phyloP scores from a whole-genome alignment of 192 early-diverging fungal genomes.

The Coemansia sp. region DNA sequence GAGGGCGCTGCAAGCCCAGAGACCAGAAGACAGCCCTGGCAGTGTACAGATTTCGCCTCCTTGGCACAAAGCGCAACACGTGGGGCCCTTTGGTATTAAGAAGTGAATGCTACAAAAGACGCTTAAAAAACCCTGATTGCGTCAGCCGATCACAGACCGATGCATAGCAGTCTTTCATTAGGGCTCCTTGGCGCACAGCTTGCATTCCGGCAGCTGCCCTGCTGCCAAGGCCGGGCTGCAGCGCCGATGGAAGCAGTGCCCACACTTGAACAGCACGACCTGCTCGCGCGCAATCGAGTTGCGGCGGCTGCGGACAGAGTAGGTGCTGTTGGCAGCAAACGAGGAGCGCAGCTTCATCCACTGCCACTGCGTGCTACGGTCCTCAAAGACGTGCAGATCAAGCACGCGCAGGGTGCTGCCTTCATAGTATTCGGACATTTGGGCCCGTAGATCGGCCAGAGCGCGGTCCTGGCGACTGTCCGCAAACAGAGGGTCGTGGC shows the following conservation, averaged over 20 bases:
- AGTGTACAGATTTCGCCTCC: neutral
- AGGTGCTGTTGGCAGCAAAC: slow-evolving; percentile 11
- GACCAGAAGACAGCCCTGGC: neutral
- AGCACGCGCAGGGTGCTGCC: slow-evolving; percentile 35
- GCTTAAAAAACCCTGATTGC: neutral
- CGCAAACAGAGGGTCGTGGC: slow-evolving; percentile 29
- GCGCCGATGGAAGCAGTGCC: slow-evolving; percentile 36
- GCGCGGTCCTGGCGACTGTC: slow-evolving; percentile 35
- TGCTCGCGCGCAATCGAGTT: slow-evolving; percentile 6
- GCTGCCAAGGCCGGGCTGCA: slow-evolving; percentile 20
- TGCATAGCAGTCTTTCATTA: neutral
- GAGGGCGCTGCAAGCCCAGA: neutral
- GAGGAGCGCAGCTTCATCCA: slow-evolving; percentile 54
- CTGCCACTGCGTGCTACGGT: slow-evolving; percentile 43
- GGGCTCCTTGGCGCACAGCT: slow-evolving; percentile 13
- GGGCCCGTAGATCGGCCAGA: slow-evolving; percentile 32
- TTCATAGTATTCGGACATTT: slow-evolving; percentile 41
- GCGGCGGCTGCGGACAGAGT: slow-evolving; percentile 5
- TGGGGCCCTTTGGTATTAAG: neutral
- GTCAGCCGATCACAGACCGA: slow-evolving; percentile 6
- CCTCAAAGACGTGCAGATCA: slow-evolving; percentile 54
- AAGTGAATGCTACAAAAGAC: neutral
- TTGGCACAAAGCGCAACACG: slow-evolving; percentile 3
- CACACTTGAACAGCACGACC: slow-evolving; percentile 47
- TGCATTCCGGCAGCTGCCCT: slow-evolving; percentile 18